Base-by-base conservation (phyloP, 768 basidiomycete species). In the Amylocystis lapponica region DNA sequence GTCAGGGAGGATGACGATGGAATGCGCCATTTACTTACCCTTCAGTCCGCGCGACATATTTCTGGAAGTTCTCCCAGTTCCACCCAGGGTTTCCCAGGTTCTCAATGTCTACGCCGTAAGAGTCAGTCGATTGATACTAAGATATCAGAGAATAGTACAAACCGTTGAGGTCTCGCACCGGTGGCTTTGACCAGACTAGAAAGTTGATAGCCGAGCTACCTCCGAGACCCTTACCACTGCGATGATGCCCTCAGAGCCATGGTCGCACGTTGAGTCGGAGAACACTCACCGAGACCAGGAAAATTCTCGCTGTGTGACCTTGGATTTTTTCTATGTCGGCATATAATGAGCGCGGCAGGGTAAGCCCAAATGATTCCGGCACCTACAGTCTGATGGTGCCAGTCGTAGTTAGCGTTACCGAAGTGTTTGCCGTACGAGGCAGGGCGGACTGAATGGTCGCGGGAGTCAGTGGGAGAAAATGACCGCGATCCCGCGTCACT, bases 31-130 rank as follows among this genome's bases (percentile, higher is more conserved):
- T 20, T 1, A 44, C 50, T 11, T 31, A 56, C 54, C 53, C 53
- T 44, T 60, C 59, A 3, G 52, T 48, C 13, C 51, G 53, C 2
- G 32, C 33, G 10, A 58, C 30, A 33, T 49, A 52, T 23, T 51
- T 49, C 32, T 53, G 41, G 26, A 43, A 52, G 29, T 53, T 50
- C 20, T 48, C 39, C 54, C 53, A 60, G 27, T 56, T 57, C 56
- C 55, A 60, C 1, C 56, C 56, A 1, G 56, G 55, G 41, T 60
- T 60, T 0, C 59, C 59, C 0, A 60, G 53, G 8, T 49, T 45
- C 43, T 56, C 56, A 21, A 56, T 41, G 20, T 58, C 59, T 56
- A 27, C n/a, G n/a, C n/a, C n/a, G n/a, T n/a, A n/a, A n/a, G n/a
- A n/a, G n/a, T n/a, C n/a, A n/a, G n/a, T n/a, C n/a, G n/a, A n/a